Conservation (phyloP, 352 stramenopile genomes). For the Thalassiosira allenii region DNA sequence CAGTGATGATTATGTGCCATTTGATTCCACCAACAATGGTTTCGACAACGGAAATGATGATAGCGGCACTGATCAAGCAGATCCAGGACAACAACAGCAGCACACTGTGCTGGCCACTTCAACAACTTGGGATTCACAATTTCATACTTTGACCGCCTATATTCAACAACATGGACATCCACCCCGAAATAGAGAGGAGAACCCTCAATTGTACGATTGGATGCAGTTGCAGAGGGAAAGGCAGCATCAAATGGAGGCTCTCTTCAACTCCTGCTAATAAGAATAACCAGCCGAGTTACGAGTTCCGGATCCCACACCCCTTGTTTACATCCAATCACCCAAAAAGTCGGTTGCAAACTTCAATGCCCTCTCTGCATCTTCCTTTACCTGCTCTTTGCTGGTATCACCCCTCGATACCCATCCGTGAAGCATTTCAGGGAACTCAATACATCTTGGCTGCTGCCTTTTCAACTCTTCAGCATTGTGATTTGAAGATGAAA, state of each 20-base stretch:
- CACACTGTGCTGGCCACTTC: too few relatives aligned
- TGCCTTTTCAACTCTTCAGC: not conserved
- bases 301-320: too few relatives aligned
- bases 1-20: too few relatives aligned
- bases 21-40: too few relatives aligned
- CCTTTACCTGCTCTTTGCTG: conserved; percentile 29
- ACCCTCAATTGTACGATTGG: conserved; percentile 19
- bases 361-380: conserved; percentile 48
- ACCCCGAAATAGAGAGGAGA: conserved; percentile 6
- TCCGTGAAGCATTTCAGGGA: conserved; percentile 64
- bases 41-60: too few relatives aligned
- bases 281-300: too few relatives aligned
- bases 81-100: too few relatives aligned
- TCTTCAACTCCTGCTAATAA: too few relatives aligned
- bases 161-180: conserved; percentile 9
- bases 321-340: conserved; percentile 46
- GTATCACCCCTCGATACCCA: conserved; percentile 61
- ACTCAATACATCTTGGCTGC: conserved; percentile 43
- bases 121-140: conserved; percentile 6
- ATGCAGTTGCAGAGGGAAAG: conserved; percentile 4
- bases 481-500: conserved; percentile 22
- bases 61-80: too few relatives aligned
- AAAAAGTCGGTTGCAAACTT: conserved; percentile 51
- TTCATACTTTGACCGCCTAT: conserved; percentile 1
- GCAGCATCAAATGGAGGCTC: conserved; percentile 5